These are phyloP conservation scores for Penicillium sp. DNA, from an alignment of 2,329 filamentous ascomycete species.

Conservation along the genomic window DNA sequence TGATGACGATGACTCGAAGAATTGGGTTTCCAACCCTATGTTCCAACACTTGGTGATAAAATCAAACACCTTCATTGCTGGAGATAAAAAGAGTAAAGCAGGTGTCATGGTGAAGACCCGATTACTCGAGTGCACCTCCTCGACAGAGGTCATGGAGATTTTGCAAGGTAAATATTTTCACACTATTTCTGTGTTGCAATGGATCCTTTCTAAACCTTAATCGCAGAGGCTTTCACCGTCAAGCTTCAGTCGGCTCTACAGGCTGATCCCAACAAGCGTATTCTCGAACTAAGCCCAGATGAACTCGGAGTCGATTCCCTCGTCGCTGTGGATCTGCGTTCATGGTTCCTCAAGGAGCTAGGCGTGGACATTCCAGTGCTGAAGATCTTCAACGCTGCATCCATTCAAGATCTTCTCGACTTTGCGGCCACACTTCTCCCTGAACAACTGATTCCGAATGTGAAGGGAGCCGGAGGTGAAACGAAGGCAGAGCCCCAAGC, in stretches of 20 bases:
- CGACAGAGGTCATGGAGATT: constrained; percentile 8
- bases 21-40: constrained; percentile 19
- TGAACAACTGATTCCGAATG: constrained; percentile 10
- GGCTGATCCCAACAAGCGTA: constrained; percentile 10
- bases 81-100: constrained; percentile 13
- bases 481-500: background rate
- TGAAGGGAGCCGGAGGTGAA: background rate
- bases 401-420: constrained; percentile 15
- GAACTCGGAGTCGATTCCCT: constrained; percentile 25
- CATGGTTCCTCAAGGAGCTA: constrained; percentile 23
- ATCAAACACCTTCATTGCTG: constrained; percentile 7
- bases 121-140: constrained; percentile 14
- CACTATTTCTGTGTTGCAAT: background rate
- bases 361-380: constrained; percentile 22
- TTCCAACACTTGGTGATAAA: constrained; percentile 21
- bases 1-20: constrained; percentile 21
- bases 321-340: constrained; percentile 24
- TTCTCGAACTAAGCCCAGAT: constrained; percentile 17
- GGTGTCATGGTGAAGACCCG: constrained; percentile 12
- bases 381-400: constrained; percentile 22
- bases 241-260: constrained; percentile 19
- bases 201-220: background rate
- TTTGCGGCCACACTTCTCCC: constrained; percentile 10
- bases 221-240: constrained; percentile 13
- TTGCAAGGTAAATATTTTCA: constrained; percentile 11